These are phyloP conservation scores for Harrya chromipes DNA, from an alignment of 768 basidiomycete species.

Conservation along the genomic window DNA sequence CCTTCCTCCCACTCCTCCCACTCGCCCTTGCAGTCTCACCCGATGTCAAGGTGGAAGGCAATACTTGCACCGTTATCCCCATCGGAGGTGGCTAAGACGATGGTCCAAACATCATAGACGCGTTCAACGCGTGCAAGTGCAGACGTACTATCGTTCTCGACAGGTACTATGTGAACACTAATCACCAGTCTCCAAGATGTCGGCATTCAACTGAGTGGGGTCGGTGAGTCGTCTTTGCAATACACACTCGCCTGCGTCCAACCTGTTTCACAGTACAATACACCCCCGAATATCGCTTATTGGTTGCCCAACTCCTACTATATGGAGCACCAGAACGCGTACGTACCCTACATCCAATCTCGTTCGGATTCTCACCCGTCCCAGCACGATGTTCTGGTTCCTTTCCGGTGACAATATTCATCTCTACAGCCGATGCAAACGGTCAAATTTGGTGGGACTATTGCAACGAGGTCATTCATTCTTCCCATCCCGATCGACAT, in stretches of 20 bases:
- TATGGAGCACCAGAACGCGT: conserved; percentile 44
- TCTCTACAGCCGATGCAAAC: conserved; percentile 43
- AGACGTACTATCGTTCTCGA: conserved; percentile 33
- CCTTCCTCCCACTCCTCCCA: conserved; percentile 1
- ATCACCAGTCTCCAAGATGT: conserved; percentile 37
- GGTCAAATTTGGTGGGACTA: conserved; percentile 43
- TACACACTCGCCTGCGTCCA: not conserved
- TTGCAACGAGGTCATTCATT: conserved; percentile 22
- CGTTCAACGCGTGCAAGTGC: conserved; percentile 30
- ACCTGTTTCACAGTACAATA: conserved; percentile 27
- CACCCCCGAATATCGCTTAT: conserved; percentile 40
- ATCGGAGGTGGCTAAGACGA: conserved; percentile 36
- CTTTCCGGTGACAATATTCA: conserved; percentile 36
- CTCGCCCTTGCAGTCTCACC: not conserved
- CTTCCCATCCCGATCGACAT: not conserved
- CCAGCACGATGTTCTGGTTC: conserved; percentile 41
- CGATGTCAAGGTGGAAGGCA: conserved; percentile 4
- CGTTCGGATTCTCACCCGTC: not conserved
- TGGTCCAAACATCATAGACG: conserved; percentile 34
- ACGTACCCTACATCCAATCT: not conserved
- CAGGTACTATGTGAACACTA: conserved; percentile 38
- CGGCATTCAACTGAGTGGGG: conserved; percentile 38
- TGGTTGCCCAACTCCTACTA: conserved; percentile 39
- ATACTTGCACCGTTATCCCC: conserved; percentile 27
- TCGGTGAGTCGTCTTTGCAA: conserved; percentile 24